Percentiles rank a stretch among this genome's conserved stretches.
Evolutionary conservation across 1,139 yeast genomes (phyloP).

Genomic region (Wickerhamomyces sp.): DNA sequence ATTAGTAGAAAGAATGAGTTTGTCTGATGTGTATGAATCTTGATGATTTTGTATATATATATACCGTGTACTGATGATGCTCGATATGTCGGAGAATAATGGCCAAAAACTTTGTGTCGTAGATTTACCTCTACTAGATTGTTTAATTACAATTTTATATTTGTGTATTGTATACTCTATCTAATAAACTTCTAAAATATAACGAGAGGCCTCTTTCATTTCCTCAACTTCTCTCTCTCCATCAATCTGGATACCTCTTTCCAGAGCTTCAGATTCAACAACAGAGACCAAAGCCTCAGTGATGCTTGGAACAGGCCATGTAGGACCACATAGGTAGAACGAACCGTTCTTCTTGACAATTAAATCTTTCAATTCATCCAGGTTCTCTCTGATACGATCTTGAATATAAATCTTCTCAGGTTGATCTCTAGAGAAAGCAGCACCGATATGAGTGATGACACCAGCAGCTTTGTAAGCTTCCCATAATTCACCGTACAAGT

Average conservation of each 20-base stretch:
- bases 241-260: constrained; percentile 64
- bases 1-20: too few species aligned
- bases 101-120: too few species aligned
- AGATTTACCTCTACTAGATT: too few species aligned
- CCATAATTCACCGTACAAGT: constrained; percentile 94
- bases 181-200: constrained; percentile 88
- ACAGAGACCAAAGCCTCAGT: constrained; percentile 88
- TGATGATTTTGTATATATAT: too few species aligned
- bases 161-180: background rate
- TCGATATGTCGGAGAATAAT: too few species aligned
- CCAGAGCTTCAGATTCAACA: constrained; percentile 63
- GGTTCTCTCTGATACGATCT: constrained; percentile 80
- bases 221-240: constrained; percentile 81
- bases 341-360: constrained; percentile 76
- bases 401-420: constrained; percentile 92
- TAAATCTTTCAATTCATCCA: constrained; percentile 72
- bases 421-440: constrained; percentile 98
- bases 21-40: too few species aligned
- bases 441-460: constrained; percentile 89
- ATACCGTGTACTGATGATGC: too few species aligned
- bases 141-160: too few species aligned
- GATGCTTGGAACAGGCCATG: constrained; percentile 99
- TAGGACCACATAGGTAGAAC: constrained; percentile 97
- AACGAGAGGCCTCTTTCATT: constrained; percentile 88
- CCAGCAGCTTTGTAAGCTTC: constrained; percentile 95